Conservation (phyloP, 2,329 filamentous ascomycete genomes). For the Daldinia sp. region DNA sequence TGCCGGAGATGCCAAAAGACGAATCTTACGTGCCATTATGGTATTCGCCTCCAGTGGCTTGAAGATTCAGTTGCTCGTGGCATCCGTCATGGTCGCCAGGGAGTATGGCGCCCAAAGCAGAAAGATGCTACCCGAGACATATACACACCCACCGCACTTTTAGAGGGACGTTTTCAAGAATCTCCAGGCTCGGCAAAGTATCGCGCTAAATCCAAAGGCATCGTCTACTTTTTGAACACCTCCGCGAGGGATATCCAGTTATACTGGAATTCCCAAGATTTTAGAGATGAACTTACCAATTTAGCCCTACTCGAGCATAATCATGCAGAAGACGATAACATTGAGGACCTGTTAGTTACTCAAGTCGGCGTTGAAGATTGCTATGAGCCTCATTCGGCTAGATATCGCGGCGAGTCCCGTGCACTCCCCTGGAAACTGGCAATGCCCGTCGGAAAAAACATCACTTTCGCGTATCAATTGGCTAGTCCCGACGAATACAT, state of each 20-base stretch:
- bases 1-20: conserved; percentile 16
- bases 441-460: conserved; percentile 1
- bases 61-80: conserved; percentile 15
- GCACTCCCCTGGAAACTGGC: neutral
- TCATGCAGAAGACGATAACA: neutral
- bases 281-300: neutral
- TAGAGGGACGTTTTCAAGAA: conserved; percentile 5
- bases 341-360: neutral
- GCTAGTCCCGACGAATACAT: conserved; percentile 2
- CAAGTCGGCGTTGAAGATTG: neutral
- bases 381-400: neutral
- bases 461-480: conserved; percentile 5
- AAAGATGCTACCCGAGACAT: neutral
- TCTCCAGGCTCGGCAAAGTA: conserved; percentile 11
- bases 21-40: conserved; percentile 11
- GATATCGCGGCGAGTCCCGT: neutral
- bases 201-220: conserved; percentile 8
- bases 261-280: conserved; percentile 1
- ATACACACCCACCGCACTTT: conserved; percentile 4
- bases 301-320: neutral
- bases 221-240: conserved; percentile 11
- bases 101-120: conserved; percentile 10
- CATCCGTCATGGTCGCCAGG: conserved; percentile 14
- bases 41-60: conserved; percentile 17
- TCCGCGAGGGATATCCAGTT: conserved; percentile 6